Conservation (phyloP, 768 basidiomycete species). For the Lactarius tabidus region DNA sequence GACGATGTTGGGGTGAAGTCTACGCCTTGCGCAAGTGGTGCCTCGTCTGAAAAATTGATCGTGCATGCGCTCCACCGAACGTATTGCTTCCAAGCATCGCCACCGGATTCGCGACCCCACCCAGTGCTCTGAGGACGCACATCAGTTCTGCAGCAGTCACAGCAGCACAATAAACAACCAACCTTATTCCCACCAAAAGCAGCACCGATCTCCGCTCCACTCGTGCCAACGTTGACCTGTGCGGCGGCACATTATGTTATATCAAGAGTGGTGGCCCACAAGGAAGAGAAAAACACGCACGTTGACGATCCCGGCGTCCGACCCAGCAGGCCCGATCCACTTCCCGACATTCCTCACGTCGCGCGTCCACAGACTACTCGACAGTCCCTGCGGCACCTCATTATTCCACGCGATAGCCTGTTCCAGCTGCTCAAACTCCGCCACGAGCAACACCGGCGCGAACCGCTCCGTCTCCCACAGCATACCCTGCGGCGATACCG, state of each 20-base stretch:
- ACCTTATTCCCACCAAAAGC: conserved; percentile 96
- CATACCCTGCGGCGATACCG: conserved; percentile 44
- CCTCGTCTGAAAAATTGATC: conserved; percentile 85
- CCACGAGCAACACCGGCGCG: conserved; percentile 85
- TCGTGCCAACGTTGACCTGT: conserved; percentile 64
- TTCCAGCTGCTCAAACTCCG: conserved; percentile 80
- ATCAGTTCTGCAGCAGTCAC: background rate
- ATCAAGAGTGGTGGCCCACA: too few relatives aligned
- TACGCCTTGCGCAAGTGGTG: conserved; percentile 92
- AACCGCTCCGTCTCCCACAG: conserved; percentile 83
- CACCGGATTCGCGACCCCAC: conserved; percentile 95
- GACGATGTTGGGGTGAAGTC: conserved; percentile 54
- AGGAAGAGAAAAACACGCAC: conserved; percentile 40
- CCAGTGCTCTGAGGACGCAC: conserved; percentile 61
- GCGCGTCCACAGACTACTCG: conserved; percentile 87
- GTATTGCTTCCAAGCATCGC: conserved; percentile 98
- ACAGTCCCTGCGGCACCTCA: conserved; percentile 86
- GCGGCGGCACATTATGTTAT: too few relatives aligned
- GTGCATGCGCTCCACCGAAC: conserved; percentile 91
- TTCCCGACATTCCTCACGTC: conserved; percentile 80
- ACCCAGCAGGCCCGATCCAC: conserved; percentile 89
- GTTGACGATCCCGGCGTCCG: conserved; percentile 91
- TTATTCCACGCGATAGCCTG: conserved; percentile 91
- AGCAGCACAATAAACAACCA: conserved; percentile 24
- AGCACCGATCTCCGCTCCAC: conserved; percentile 73